Conservation (phyloP, 2,329 filamentous ascomycete species). For the Rutstroemia sp. region DNA sequence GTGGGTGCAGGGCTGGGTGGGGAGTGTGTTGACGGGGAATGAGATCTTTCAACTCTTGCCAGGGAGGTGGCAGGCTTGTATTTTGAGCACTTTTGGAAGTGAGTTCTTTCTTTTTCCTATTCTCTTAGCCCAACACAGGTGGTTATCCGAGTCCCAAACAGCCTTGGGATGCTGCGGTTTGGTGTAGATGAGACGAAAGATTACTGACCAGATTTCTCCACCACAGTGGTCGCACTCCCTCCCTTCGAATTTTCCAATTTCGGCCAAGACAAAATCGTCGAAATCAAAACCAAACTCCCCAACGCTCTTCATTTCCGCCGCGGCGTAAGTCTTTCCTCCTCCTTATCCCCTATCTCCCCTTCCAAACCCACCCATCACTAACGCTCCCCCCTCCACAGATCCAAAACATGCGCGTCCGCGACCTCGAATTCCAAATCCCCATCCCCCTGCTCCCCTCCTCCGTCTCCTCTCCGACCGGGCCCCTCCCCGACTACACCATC, state of each 20-base stretch:
- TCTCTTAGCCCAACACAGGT: not conserved
- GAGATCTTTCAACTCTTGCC: constrained; percentile 31
- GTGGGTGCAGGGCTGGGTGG: constrained; percentile 34
- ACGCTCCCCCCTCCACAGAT: constrained; percentile 17
- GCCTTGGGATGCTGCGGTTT: too few species aligned
- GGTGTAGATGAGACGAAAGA: too few species aligned
- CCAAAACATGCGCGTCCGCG: constrained; percentile 40
- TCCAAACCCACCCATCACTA: not conserved
- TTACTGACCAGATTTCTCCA: not conserved
- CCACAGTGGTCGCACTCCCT: constrained; percentile 4
- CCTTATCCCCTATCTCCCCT: not conserved
- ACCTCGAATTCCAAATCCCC: constrained; percentile 39
- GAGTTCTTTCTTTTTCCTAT: not conserved
- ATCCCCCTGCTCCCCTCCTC: constrained; percentile 31
- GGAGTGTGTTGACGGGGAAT: constrained; percentile 30
- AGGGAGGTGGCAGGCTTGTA: constrained; percentile 32
- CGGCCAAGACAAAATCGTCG: constrained; percentile 17
- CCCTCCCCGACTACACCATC: constrained; percentile 34
- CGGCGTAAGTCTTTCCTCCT: constrained; percentile 23
- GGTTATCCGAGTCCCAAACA: too few species aligned
- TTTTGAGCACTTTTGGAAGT: constrained; percentile 30
- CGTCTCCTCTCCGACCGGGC: constrained; percentile 5
- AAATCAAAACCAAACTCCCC: constrained; percentile 36
- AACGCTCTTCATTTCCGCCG: constrained; percentile 42
- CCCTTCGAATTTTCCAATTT: constrained; percentile 15